Evolutionary conservation across 257 asterid species (phyloP), one percentile per base, ranked within the genome.

Genomic region (Jacaranda mimosifolia): DNA sequence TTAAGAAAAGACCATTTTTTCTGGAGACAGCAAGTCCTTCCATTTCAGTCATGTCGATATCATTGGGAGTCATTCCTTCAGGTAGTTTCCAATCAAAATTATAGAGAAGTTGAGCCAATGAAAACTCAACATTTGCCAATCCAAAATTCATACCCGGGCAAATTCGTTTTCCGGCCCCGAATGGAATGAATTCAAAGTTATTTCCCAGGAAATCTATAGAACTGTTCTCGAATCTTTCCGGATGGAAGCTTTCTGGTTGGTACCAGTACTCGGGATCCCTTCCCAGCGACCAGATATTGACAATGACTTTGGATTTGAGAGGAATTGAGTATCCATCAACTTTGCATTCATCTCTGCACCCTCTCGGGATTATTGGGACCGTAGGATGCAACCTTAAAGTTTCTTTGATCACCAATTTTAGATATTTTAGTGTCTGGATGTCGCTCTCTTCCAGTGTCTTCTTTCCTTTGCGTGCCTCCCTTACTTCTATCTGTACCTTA

Each of bases 371-470:
- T 4, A 83, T 19, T 0, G 87, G 84, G 15, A 65, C 35, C 3
- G 86, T 86, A n/a, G 87, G 87, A 60, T 86, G 86, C 36, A 86
- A 48, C 68, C 89, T 63, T 0, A 86, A 14, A 0, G 89, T 62
- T 36, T 86, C 87, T 55, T 83, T 86, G 53, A 83, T 65, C 15
- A 82, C 83, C 1, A 80, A 19, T 11, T 82, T 82, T 0, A 82
- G 65, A 62, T 80, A 79, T 15, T 45, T 74, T 6, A 85, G 42
- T 1, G 5, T 39, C 7, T 53, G 59, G 0, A 79, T 12, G 6
- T 78, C 83, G 32, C 12, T 57, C 13, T 72, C 79, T 6, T 73
- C 76, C 3, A 78, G 69, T 15, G 6, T 51, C 45, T 8, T 53
- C 72, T 74, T 85, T 7, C 82, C 85, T 38, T 51, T 75, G 5